Conservation (phyloP, 2,329 filamentous ascomycete genomes). For the Monosporascus cannonballus region DNA sequence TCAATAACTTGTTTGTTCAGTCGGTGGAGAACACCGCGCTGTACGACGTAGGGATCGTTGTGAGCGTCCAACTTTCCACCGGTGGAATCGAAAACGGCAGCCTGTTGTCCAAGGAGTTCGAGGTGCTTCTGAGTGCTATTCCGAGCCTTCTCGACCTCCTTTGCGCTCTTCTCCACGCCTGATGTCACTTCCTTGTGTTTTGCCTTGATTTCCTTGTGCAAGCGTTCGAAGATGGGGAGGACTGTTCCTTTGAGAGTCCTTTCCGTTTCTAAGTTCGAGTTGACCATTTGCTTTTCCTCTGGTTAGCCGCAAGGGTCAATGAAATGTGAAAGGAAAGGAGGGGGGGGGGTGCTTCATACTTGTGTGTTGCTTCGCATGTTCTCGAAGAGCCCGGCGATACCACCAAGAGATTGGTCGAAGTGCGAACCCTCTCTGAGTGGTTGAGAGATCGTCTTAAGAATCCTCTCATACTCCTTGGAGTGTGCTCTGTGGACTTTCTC, state of each 20-base stretch:
- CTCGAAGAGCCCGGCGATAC: slow-evolving; percentile 85
- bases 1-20: slow-evolving; percentile 87
- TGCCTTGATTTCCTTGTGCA: slow-evolving; percentile 95
- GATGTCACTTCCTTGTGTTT: slow-evolving; percentile 84
- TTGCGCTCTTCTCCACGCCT: slow-evolving; percentile 77
- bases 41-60: slow-evolving; percentile 85
- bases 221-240: slow-evolving; percentile 78
- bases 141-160: slow-evolving; percentile 87
- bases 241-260: slow-evolving; percentile 83
- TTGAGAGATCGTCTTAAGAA: slow-evolving; percentile 84
- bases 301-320: slow-evolving; percentile 4
- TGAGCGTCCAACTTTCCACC: slow-evolving; percentile 63
- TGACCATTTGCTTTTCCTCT: slow-evolving; percentile 63
- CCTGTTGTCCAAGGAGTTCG: slow-evolving; percentile 82
- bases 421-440: slow-evolving; percentile 87
- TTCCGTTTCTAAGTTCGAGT: slow-evolving; percentile 84
- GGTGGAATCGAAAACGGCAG: slow-evolving; percentile 71
- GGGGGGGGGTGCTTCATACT: slow-evolving; percentile 31
- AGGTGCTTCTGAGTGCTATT: slow-evolving; percentile 89
- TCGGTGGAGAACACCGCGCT: slow-evolving; percentile 74
- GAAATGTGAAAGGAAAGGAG: neutral
- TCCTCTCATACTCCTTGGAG: slow-evolving; percentile 91
- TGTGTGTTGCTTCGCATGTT: slow-evolving; percentile 89
- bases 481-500: slow-evolving; percentile 82
- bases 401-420: slow-evolving; percentile 85